Evolutionary conservation across 73 alveolate genomes (phyloP).

Genomic region (Tetrahymena borealis): DNA sequence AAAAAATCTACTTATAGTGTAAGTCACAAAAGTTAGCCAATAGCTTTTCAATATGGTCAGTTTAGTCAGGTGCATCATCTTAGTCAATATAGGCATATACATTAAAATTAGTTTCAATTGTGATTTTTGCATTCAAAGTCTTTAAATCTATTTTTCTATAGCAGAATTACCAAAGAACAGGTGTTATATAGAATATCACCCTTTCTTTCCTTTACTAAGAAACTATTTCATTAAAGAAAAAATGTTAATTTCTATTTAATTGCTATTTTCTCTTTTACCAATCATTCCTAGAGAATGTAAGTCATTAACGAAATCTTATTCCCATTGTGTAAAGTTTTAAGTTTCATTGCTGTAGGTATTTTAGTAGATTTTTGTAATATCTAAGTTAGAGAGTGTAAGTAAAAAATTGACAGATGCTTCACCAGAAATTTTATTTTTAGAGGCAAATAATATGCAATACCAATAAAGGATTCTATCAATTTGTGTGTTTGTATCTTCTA

Average conservation of each 20-base stretch:
- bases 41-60: not conserved
- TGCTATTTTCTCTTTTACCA: not conserved
- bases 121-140: not conserved
- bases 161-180: not conserved
- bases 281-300: not conserved
- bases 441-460: not conserved
- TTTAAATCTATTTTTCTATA: not conserved
- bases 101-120: not conserved
- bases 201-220: not conserved
- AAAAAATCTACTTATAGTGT: not conserved
- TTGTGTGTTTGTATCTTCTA: not conserved
- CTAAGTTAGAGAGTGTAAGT: not conserved
- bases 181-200: not conserved
- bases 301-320: not conserved
- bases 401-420: not conserved
- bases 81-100: not conserved
- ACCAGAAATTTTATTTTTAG: not conserved
- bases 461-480: not conserved
- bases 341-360: not conserved
- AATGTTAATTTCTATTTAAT: not conserved
- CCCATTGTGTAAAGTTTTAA: not conserved
- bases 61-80: not conserved
- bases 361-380: not conserved
- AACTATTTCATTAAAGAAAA: not conserved
- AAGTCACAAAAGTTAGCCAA: not conserved